Evolutionary conservation across 2,329 filamentous ascomycete genomes (phyloP), one percentile per base, ranked within the genome.

Genomic region (Sphaerulina vaccinii): DNA sequence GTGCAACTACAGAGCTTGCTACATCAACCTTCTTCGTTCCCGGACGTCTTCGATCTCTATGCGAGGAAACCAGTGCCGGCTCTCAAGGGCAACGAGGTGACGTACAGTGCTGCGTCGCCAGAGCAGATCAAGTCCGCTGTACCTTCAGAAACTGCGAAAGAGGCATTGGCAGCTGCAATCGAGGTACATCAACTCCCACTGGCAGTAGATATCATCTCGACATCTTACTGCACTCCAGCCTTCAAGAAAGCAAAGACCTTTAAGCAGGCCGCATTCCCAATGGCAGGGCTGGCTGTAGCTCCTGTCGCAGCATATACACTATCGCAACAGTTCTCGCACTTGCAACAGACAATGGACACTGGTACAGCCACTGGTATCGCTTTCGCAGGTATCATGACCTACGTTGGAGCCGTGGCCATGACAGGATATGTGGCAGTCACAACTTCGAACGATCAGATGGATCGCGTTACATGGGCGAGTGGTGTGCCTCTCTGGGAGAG

Each of bases 401-500:
- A 97, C 69, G 78, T 95, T 36, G 80, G 83, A 16, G 88, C 90
- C 57, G 90, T 90, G 3, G 85, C 83, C 3, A 89, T 86, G 8
- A 81, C 97, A 47, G 93, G 92, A 2, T 74, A 93, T 36, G 83
- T 97, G 32, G 90, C 92, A 7, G 76, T 95, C 53, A 85, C 89
- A 21, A 96, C 92, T 27, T 79, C 86, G 54, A 96, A 96, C 71
- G 91, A 97, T 69, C 90, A 97, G 71, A 96, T 96, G 88, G 85
- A 87, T 64, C 83, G 93, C 16, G 90, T 97, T 4, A 91, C 89
- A 2, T 99, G 93, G 93, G 79, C 86, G 7, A 83, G 83, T 0
- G 93, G 93, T 9, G 86, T 89, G 27, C 86, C 88, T 18, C 73
- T 97, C 57, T 80, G 87, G 56, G 81, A 89, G 64, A 81, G 93